Conservation (phyloP, 1,284 basidiomycete genomes). For the Trichosporon ovoides region DNA sequence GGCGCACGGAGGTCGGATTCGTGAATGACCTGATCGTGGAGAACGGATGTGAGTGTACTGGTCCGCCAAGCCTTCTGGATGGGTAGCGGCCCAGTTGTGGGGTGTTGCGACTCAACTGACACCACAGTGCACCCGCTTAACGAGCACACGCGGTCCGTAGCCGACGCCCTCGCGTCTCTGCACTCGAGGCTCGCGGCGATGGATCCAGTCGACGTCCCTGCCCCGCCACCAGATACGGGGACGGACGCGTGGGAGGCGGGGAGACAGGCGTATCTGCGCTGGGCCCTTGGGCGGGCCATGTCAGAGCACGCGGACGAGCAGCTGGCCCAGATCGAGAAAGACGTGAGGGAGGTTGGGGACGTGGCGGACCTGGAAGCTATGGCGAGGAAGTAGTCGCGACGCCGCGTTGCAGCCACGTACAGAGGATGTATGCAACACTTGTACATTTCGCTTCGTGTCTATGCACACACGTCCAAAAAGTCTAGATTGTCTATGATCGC, state of each 20-base stretch:
- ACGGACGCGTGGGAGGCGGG: constrained; percentile 43
- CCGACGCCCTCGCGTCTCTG: constrained; percentile 26
- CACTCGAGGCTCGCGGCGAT: constrained; percentile 17
- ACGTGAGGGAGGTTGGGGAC: constrained; percentile 20
- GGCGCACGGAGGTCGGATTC: constrained; percentile 45
- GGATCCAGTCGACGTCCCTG: background rate
- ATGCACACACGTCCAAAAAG: too few species aligned
- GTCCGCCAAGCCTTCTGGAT: too few species aligned
- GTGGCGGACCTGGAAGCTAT: constrained; percentile 23
- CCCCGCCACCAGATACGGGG: background rate
- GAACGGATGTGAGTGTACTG: constrained; percentile 31
- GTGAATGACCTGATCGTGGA: constrained; percentile 33
- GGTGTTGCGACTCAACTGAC: too few species aligned
- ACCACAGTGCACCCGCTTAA: constrained; percentile 39
- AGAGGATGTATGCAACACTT: too few species aligned
- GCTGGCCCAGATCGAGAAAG: constrained; percentile 20
- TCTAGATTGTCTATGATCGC: too few species aligned
- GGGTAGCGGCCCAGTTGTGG: too few species aligned
- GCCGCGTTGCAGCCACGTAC: too few species aligned
- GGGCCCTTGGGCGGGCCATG: constrained; percentile 40
- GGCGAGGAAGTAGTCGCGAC: background rate
- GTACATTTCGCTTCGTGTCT: too few species aligned
- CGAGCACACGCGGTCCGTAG: constrained; percentile 25
- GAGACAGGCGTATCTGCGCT: constrained; percentile 45
- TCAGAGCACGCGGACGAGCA: constrained; percentile 11